phyloP scores from a whole-genome alignment of 495 filamentous ascomycete species.

The Xylaria telfairii region DNA sequence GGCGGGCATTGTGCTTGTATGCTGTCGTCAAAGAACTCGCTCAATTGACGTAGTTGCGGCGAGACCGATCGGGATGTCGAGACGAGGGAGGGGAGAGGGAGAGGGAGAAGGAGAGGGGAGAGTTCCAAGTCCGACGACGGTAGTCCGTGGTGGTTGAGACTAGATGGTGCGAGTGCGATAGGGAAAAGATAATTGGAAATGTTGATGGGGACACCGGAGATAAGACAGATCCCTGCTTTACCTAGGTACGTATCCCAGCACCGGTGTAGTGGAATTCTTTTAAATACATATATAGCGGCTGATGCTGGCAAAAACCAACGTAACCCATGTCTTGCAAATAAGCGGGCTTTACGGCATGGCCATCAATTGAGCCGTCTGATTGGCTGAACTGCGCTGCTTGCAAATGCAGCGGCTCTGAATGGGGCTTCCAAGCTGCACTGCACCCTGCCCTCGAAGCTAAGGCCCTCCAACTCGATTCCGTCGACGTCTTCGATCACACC shows the following conservation, averaged over 20 bases:
- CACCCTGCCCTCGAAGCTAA: conserved; percentile 1
- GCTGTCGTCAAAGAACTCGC: neutral
- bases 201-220: conserved; percentile 15
- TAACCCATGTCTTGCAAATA: neutral
- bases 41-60: neutral
- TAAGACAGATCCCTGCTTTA: neutral
- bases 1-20: conserved; percentile 39
- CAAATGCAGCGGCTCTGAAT: conserved; percentile 14
- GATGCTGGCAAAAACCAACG: neutral
- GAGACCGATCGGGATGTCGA: neutral
- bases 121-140: conserved; percentile 26
- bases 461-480: conserved; percentile 16
- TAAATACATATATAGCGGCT: neutral
- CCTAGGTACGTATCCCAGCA: conserved; percentile 1
- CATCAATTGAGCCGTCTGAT: conserved; percentile 1
- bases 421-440: neutral
- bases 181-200: conserved; percentile 18
- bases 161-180: neutral
- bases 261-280: neutral
- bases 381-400: neutral
- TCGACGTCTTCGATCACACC: conserved; percentile 17
- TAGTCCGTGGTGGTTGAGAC: conserved; percentile 5
- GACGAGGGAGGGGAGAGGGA: neutral
- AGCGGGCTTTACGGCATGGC: neutral
- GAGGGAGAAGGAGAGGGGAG: conserved; percentile 24